Percentiles rank a stretch among this genome's conserved stretches.
These are phyloP conservation scores for Coccomyxa sp. DNA, from an alignment of 139 green algal genomes.

Conservation along the genomic window DNA sequence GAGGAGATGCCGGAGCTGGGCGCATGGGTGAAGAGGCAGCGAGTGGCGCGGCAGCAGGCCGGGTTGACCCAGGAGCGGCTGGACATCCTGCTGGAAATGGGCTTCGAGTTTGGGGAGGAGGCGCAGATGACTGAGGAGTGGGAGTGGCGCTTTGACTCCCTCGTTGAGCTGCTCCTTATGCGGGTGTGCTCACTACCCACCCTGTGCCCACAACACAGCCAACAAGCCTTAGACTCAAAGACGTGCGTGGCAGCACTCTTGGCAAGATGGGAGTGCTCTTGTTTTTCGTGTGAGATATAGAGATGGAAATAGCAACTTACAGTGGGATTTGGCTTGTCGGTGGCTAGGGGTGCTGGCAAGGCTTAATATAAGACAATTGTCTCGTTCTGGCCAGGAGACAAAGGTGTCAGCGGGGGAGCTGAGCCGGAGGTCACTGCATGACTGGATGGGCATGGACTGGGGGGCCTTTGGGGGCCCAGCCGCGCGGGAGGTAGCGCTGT, in stretches of 20 bases:
- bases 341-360: background rate
- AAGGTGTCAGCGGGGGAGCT: background rate
- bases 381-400: background rate
- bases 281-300: background rate
- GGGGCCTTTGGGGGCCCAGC: slow-evolving; percentile 32
- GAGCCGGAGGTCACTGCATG: background rate
- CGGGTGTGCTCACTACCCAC: background rate
- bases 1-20: slow-evolving; percentile 34
- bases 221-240: background rate
- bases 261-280: background rate
- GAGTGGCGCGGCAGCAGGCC: slow-evolving; percentile 26
- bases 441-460: slow-evolving; percentile 47
- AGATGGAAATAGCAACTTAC: too few relatives aligned
- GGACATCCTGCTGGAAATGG: slow-evolving; percentile 37
- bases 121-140: slow-evolving; percentile 54
- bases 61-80: slow-evolving; percentile 37
- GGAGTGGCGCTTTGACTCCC: slow-evolving; percentile 58
- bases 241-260: background rate
- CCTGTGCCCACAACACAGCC: background rate
- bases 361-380: background rate
- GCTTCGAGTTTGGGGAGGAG: slow-evolving; percentile 62
- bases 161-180: slow-evolving; percentile 53
- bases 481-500: slow-evolving; percentile 42
- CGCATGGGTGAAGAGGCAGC: slow-evolving; percentile 45
- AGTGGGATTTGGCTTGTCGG: background rate